These are phyloP conservation scores for Lepidium campestre DNA, from an alignment of 441 rosid species.

Conservation along the genomic window DNA sequence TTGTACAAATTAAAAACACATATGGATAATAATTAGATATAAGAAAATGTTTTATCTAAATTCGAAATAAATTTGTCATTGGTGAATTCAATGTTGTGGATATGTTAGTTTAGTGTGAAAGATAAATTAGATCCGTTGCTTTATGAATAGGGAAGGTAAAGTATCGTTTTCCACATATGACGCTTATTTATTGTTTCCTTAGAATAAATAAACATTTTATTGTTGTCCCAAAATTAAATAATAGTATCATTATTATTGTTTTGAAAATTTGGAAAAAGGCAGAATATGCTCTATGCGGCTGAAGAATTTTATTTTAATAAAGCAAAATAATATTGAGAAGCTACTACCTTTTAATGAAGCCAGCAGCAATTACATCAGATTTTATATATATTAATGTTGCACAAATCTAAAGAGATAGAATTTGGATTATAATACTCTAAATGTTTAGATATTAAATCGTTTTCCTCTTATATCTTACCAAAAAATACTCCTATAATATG, in stretches of 20 bases:
- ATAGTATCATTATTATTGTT: background rate
- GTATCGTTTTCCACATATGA: background rate
- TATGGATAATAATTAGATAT: background rate
- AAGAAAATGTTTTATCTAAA: background rate
- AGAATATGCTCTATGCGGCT: background rate
- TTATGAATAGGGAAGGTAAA: background rate
- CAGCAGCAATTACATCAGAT: background rate
- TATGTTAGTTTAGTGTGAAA: background rate
- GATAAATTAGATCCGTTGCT: constrained; percentile 10
- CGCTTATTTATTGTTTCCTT: background rate
- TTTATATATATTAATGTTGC: too few species aligned
- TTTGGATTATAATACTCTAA: too few species aligned
- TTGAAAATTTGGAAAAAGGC: background rate
- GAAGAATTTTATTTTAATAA: background rate
- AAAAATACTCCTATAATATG: too few species aligned
- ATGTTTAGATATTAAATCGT: too few species aligned
- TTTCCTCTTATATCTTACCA: too few species aligned
- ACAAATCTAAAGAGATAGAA: background rate
- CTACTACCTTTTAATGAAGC: background rate
- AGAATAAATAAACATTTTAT: background rate
- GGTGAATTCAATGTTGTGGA: background rate
- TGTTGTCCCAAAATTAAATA: background rate
- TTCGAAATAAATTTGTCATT: background rate
- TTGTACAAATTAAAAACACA: background rate
- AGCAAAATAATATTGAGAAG: background rate